Conservation (phyloP, 2,329 filamentous ascomycete genomes). For the Tolypocladium endophyticum region DNA sequence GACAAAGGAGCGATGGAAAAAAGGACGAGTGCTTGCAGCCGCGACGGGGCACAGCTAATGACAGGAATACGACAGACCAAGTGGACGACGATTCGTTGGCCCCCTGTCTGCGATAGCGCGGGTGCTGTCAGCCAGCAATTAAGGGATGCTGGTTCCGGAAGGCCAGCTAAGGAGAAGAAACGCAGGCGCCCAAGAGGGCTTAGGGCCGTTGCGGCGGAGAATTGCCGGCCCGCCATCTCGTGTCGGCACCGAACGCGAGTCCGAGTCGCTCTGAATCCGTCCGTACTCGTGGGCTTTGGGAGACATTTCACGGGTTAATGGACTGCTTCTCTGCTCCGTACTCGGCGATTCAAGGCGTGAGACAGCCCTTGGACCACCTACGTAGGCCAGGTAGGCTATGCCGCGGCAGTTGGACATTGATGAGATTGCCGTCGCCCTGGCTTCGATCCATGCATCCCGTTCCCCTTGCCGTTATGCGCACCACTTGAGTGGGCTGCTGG, state of each 20-base stretch:
- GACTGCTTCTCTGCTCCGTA: no score
- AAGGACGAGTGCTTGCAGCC: neutral
- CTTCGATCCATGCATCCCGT: neutral
- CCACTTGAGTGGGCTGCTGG: no score
- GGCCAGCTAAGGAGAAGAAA: conserved; percentile 3
- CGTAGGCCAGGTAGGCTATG: no score
- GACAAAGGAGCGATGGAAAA: neutral
- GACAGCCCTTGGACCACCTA: no score
- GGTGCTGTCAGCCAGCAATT: neutral
- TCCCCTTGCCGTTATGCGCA: neutral
- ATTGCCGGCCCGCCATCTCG: conserved; percentile 1
- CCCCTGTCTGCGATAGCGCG: neutral
- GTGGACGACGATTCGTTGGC: neutral
- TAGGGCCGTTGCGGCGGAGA: conserved; percentile 4
- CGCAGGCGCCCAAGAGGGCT: conserved; percentile 3
- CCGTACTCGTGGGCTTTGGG: no score
- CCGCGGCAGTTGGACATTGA: neutral
- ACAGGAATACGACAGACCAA: neutral
- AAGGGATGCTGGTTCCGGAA: conserved; percentile 3
- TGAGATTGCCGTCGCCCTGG: neutral
- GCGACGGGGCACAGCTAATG: neutral
- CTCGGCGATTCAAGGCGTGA: no score
- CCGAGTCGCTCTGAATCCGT: no score
- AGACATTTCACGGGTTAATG: neutral
- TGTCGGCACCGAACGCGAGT: no score